These are phyloP conservation scores for Hymenoscyphus repandus DNA, from an alignment of 2,329 filamentous ascomycete genomes.

Conservation along the genomic window DNA sequence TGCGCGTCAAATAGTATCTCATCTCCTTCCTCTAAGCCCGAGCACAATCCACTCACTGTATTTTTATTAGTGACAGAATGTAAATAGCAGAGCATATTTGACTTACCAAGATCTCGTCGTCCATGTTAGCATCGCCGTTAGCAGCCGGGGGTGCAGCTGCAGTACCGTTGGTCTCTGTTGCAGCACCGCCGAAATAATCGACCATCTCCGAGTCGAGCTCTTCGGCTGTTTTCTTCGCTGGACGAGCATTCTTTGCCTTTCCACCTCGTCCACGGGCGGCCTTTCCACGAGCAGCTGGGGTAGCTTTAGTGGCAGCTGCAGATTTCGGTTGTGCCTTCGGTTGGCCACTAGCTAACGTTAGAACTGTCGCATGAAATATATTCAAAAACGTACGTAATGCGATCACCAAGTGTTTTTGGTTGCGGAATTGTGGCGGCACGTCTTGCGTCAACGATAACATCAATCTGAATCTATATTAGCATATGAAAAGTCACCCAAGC, in stretches of 20 bases:
- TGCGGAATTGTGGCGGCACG: slow-evolving; percentile 62
- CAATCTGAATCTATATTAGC: slow-evolving; percentile 55
- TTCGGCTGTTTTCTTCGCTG: slow-evolving; percentile 83
- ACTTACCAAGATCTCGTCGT: slow-evolving; percentile 51
- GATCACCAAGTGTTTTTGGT: slow-evolving; percentile 75
- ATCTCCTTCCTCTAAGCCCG: background rate
- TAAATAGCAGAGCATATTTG: background rate
- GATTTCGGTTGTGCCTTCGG: slow-evolving; percentile 76
- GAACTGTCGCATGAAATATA: slow-evolving; percentile 1
- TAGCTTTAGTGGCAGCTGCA: slow-evolving; percentile 70
- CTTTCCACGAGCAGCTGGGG: slow-evolving; percentile 46
- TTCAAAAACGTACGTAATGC: slow-evolving; percentile 60
- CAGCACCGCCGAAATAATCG: slow-evolving; percentile 68
- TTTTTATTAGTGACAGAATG: slow-evolving; percentile 3
- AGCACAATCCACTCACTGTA: slow-evolving; percentile 7
- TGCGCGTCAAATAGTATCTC: slow-evolving; percentile 2
- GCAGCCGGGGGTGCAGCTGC: slow-evolving; percentile 23
- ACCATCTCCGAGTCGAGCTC: slow-evolving; percentile 97
- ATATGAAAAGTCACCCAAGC: slow-evolving; percentile 31
- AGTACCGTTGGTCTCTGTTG: slow-evolving; percentile 38
- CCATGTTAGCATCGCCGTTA: slow-evolving; percentile 57
- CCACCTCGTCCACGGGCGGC: slow-evolving; percentile 32
- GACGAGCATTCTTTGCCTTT: slow-evolving; percentile 52
- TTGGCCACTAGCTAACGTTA: slow-evolving; percentile 39
- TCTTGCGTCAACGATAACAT: slow-evolving; percentile 79